phyloP scores from a whole-genome alignment of 202 grass and related monocot genomes.

The Zizania palustris region DNA sequence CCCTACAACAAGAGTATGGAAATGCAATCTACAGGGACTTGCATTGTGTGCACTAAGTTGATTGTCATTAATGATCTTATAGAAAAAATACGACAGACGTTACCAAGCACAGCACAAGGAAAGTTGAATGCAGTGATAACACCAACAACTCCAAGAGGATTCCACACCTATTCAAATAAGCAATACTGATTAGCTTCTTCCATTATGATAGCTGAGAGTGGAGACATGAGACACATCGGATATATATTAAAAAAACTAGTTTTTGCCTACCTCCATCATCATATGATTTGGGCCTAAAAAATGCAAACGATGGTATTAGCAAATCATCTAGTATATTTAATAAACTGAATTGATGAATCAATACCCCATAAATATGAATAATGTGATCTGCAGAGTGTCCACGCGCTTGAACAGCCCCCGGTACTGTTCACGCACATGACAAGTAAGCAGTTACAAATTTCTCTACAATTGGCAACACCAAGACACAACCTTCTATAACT shows the following conservation, averaged over 20 bases:
- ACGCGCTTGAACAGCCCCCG: too few species aligned
- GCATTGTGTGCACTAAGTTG: background rate
- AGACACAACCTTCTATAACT: conserved; percentile 12
- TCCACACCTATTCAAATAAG: conserved; percentile 78
- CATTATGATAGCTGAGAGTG: conserved; percentile 38
- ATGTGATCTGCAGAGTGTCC: too few species aligned
- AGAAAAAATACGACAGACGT: conserved; percentile 26
- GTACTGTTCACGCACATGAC: too few species aligned
- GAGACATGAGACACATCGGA: conserved; percentile 1
- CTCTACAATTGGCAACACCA: conserved; percentile 4
- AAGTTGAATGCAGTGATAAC: conserved; percentile 99
- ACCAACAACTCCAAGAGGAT: conserved; percentile 96
- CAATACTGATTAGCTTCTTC: conserved; percentile 37
- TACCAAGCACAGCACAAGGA: conserved; percentile 93
- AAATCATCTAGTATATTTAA: conserved; percentile 6
- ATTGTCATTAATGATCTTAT: conserved; percentile 18
- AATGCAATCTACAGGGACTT: background rate
- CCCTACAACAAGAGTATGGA: conserved; percentile 1
- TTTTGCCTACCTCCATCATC: conserved; percentile 91
- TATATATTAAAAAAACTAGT: background rate
- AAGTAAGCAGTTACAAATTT: background rate
- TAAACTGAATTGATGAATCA: conserved; percentile 4
- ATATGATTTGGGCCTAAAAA: conserved; percentile 90
- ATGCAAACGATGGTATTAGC: conserved; percentile 23
- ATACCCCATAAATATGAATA: conserved; percentile 14